Evolutionary conservation across 1,284 basidiomycete genomes (phyloP), one percentile per base, ranked within the genome.

Genomic region (Cystobasidium slooffiae): DNA sequence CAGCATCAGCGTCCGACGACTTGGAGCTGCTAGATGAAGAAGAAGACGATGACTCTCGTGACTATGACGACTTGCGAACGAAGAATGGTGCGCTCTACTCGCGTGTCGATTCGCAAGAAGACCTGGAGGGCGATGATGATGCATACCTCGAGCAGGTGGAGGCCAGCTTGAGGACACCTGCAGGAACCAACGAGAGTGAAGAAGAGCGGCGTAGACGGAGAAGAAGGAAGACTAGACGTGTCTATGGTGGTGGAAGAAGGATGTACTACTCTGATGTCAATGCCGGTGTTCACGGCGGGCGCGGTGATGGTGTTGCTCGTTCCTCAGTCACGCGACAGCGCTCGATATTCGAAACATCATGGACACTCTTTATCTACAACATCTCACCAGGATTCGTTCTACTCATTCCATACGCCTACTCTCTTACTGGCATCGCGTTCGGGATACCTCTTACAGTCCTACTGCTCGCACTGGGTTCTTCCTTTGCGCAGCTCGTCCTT

Each of bases 351-450:
- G 49, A 62, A 14, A 66, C 62, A 3, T 55, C 62, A 7, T 73
- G 43, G 39, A 46, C 44, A 8, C 70, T 73, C 52, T 66, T 73
- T 44, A 44, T 65, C 41, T 41, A 46, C 44, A 37, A 67, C 18
- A 49, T 63, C 24, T 62, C 58, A 12, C 73, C 73, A 10, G 73
- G 55, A 20, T 58, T 58, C 58, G 78, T 78, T 0, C 75, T 81
- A 3, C 75, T 81, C 18, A 73, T 80, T 1, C 79, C 80, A 1
- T 75, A 79, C 47, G 80, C 79, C 0, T 78, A 77, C 68, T 72
- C 76, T 0, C 53, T 76, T 39, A 75, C 80, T 4, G 78, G 78
- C 0, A 70, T 80, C 0, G 72, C 78, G 1, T 77, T 80, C 10
- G 80, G 78, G 37, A 64, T 81, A 6, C 78, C 80, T 0, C 52